Base-by-base conservation (phyloP, 2,329 filamentous ascomycete genomes). In the Paraconiothyrium sp. region DNA sequence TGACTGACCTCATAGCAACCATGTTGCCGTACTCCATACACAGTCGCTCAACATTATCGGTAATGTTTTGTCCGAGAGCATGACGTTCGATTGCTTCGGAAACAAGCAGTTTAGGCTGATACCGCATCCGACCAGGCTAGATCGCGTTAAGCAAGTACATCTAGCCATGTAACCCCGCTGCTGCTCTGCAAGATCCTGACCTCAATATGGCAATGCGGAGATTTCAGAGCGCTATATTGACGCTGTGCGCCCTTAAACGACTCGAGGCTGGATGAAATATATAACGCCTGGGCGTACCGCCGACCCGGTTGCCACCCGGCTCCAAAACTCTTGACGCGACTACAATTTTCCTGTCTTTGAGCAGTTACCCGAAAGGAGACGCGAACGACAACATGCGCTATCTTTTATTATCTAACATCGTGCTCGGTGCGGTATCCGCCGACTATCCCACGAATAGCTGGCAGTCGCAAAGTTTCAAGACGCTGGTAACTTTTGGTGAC, bases 401-500 rank as follows among this genome's bases (percentile, higher is more conserved):
- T 49, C 39, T 72, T 49, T 59, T 76, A 59, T 62, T 65, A 47
- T 58, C 68, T 11, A 69, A 58, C 47, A 57, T 74, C 47, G 68
- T 64, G 27, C 63, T 74, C 56, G 61, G 67, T 46, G 49, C 58
- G 46, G 69, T 59, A 10, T 24, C 64, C 50, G 66, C 67, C 10
- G 61, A 62, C 0, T 51, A 63, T 5, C 54, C 63, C 13, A 61
- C 63, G 13, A 59, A 62, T 6, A 64, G 59, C 49, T 82, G 80
- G 82, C 69, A 72, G 44, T 64, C 83, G 44, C 77, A 78, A 35
- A 80, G 82, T 41, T 88, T 92, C 72, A 83, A 86, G 32, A 89
- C 87, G 54, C 75, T 92, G 41, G 85, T 92, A 43, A 84, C 88
- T 0, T 93, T 93, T 72, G 90, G 91, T 13, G 90, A 93, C 76